Base-by-base conservation (phyloP, 352 stramenopile genomes). In the Pythium sp. region DNA sequence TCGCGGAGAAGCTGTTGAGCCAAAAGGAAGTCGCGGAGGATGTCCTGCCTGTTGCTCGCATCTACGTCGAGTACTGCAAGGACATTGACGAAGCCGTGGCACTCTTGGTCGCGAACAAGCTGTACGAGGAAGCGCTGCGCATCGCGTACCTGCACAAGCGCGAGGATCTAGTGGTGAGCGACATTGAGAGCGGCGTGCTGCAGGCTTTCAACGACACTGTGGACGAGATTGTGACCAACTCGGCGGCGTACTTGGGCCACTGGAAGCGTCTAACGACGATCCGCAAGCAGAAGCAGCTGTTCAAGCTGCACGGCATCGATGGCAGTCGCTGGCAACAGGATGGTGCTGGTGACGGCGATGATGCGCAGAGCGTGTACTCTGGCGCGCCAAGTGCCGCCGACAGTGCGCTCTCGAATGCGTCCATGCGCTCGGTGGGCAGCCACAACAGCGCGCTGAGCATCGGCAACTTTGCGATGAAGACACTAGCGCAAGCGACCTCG, bases 231-330 rank as follows among this genome's bases (percentile, higher is more conserved):
- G 57, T 68, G 36, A 62, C 66, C 36, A 82, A 80, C 12, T 64
- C 84, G 38, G 64, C 69, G 22, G 64, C 76, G 58, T 94, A 92
- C 58, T 43, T 74, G 11, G 79, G 77, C 61, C 65, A 87, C 62
- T 91, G 83, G 79, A 80, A 75, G 46, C 84, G 86, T 3, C 65
- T 92, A 32, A 82, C 71, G 20, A 86, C 72, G 5, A 86, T 94
- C 70, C 82, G 77, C 53, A 82, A 92, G 64, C 86, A 94, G 67
- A 92, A 91, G 70, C 80, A 81, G 28, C 70, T 94, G 28, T 94
- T 92, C 56, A 84, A 85, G 66, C 70, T 94, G 43, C 84, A 92
- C 64, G 86, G 86, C 22, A 91, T 94, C 46, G 84, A 92, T 58
- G 84, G 84, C 18, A 81, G 75, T 30, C 80, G 82, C 20, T 91